Evolutionary conservation across 208 protist genomes (phyloP).

Genomic region (Trypanosoma melophagium): DNA sequence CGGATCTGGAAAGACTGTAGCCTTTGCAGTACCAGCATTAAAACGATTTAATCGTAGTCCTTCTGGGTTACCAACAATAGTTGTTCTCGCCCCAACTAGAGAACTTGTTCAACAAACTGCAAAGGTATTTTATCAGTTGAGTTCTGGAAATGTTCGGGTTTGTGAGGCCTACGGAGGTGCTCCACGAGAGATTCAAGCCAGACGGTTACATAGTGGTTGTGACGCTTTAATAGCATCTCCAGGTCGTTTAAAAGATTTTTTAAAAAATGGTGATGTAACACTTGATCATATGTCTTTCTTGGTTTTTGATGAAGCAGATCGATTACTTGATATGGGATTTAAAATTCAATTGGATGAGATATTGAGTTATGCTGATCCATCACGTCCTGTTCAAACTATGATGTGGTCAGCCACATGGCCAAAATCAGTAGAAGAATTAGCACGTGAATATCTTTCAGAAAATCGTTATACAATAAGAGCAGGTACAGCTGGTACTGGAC

Average conservation of each 20-base stretch:
- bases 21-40: conserved; percentile 96
- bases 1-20: conserved; percentile 98
- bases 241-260: conserved; percentile 96
- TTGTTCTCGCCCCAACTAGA: conserved; percentile 98
- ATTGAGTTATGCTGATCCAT: conserved; percentile 70
- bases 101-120: conserved; percentile 99
- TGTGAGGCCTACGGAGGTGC: conserved; percentile 83
- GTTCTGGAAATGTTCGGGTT: conserved; percentile 50
- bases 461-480: conserved; percentile 84
- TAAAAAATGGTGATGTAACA: conserved; percentile 88
- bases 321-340: conserved; percentile 94
- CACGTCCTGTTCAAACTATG: conserved; percentile 90
- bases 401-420: conserved; percentile 97
- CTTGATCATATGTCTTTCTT: conserved; percentile 92
- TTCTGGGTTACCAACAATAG: conserved; percentile 71
- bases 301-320: conserved; percentile 99
- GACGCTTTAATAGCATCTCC: conserved; percentile 97
- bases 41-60: conserved; percentile 46
- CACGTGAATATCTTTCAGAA: conserved; percentile 79
- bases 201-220: conserved; percentile 66
- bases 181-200: conserved; percentile 59
- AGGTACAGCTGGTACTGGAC: conserved; percentile 77
- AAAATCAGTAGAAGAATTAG: conserved; percentile 76
- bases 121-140: conserved; percentile 89
- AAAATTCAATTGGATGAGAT: conserved; percentile 94